Evolutionary conservation across 2,329 filamentous ascomycete species (phyloP), one percentile per base, ranked within the genome.

Genomic region (Pseudogymnoascus sp.): DNA sequence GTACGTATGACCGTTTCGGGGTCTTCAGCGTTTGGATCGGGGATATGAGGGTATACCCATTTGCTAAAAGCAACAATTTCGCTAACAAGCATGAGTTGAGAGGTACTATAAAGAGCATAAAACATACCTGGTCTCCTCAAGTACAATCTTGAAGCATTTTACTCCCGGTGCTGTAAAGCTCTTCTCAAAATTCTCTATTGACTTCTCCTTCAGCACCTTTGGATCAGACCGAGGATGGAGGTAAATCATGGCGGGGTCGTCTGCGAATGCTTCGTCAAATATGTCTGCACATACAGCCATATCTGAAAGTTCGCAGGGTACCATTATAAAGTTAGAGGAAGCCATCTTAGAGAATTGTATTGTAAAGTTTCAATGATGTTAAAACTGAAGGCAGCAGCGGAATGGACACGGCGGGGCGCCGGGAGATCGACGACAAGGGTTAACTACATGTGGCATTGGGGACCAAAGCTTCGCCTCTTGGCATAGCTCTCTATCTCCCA

Each of bases 31-130:
- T 44, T 40, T 7, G 59, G 59, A 19, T 61, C 59, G 17, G 59
- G 35, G 13, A 21, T 44, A 13, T 61, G 59, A 15, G 59, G 59
- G n/a, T 61, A 61, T 61, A 23, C 19, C 59, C 59, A 61, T 29
- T 61, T 61, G 59, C 59, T 61, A 10, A 61, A 61, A 11, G 59
- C 59, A 11, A 26, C 59, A 61, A 40, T 21, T 37, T 33, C 40
- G 19, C 21, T 60, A 7, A 11, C 21, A 42, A n/a, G 2, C 21
- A 60, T 60, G 3, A 23, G 59, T 7, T 2, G 2, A 13, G n/a
- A 42, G 10, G 21, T 7, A 42, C 10, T 13, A 2, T 2, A 33
- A 42, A 3, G 11, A 19, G 4, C 21, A 60, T 31, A 60, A 21
- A 44, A 26, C 59, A n/a, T 26, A 61, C 59, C 59, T 11, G 4